A percentile compares a stretch with the other conserved stretches of the same genome.
phyloP scores from a whole-genome alignment of 345 rosid genomes.

The Camelina hispida region DNA sequence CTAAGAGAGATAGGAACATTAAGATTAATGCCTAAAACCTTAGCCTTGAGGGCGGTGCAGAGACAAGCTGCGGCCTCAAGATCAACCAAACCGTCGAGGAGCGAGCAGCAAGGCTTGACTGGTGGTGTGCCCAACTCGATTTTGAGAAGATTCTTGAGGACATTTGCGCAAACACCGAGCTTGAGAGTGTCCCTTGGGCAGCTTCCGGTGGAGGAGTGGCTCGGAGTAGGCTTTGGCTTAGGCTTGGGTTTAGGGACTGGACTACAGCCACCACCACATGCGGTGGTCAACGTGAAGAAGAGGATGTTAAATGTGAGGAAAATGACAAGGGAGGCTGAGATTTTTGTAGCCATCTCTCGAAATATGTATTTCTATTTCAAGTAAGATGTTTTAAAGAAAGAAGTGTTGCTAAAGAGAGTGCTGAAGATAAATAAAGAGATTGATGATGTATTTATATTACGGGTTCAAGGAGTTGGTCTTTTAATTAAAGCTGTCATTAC shows the following conservation, averaged over 20 bases:
- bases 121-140: slow-evolving; percentile 50
- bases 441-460: slow-evolving; percentile 11
- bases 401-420: slow-evolving; percentile 25
- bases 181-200: slow-evolving; percentile 63
- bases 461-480: no score
- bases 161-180: slow-evolving; percentile 58
- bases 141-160: slow-evolving; percentile 48
- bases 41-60: slow-evolving; percentile 67
- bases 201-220: background rate
- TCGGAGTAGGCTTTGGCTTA: slow-evolving; percentile 25
- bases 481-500: slow-evolving; percentile 17
- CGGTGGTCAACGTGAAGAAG: slow-evolving; percentile 39
- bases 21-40: slow-evolving; percentile 54
- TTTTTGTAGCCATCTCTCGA: slow-evolving; percentile 36
- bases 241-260: slow-evolving; percentile 33
- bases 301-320: slow-evolving; percentile 39
- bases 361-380: background rate
- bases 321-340: slow-evolving; percentile 28
- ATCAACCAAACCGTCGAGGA: slow-evolving; percentile 55
- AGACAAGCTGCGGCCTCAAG: slow-evolving; percentile 75
- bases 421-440: slow-evolving; percentile 28
- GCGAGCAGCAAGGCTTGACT: slow-evolving; percentile 56
- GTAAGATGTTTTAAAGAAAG: background rate
- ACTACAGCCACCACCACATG: slow-evolving; percentile 29
- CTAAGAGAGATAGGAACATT: slow-evolving; percentile 60